Evolutionary conservation across 257 asterid species (phyloP).

Genomic region (Nicotiana knightiana): DNA sequence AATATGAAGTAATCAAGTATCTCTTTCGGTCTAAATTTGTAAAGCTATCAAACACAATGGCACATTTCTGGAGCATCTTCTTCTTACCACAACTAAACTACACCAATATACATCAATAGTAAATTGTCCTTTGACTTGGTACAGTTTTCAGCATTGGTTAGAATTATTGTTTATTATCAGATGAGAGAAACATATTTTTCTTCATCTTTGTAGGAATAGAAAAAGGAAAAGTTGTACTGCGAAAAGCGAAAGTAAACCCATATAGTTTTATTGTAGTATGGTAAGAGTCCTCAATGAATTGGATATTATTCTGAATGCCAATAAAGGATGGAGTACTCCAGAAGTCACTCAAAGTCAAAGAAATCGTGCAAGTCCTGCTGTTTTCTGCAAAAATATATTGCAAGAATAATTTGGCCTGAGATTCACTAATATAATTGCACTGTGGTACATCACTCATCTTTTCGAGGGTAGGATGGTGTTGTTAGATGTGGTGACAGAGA

Average conservation of each 20-base stretch:
- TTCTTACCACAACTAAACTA: neutral
- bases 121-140: neutral
- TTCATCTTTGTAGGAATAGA: neutral
- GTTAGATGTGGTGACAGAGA: neutral
- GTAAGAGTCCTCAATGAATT: neutral
- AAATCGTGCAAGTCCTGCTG: neutral
- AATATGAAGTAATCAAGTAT: neutral
- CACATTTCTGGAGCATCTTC: neutral
- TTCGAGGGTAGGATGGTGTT: neutral
- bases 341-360: neutral
- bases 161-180: neutral
- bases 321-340: neutral
- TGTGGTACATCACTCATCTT: neutral
- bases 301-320: neutral
- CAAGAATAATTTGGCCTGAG: neutral
- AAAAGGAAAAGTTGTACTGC: neutral
- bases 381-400: neutral
- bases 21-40: neutral
- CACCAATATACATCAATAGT: neutral
- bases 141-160: neutral
- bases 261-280: neutral
- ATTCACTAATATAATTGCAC: neutral
- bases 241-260: neutral
- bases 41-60: neutral
- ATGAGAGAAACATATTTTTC: neutral